phyloP scores from a whole-genome alignment of 495 filamentous ascomycete species.

The Tricharina praecox region DNA sequence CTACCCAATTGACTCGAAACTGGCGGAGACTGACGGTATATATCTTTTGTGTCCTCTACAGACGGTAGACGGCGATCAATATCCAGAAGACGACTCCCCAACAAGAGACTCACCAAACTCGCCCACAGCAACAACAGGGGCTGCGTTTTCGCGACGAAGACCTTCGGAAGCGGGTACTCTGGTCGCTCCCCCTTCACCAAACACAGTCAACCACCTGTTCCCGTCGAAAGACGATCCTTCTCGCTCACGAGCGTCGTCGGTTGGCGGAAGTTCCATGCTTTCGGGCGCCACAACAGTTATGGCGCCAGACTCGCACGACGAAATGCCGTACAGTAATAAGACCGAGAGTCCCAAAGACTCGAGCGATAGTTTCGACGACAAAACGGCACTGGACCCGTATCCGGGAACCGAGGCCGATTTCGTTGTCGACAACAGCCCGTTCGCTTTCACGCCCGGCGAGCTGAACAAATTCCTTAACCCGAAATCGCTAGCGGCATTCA shows the following conservation, averaged over 20 bases:
- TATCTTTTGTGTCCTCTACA: too few relatives aligned
- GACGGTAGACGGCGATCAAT: background rate
- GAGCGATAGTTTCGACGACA: too few relatives aligned
- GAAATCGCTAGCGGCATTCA: constrained; percentile 55
- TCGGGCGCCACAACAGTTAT: constrained; percentile 17
- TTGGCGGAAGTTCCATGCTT: constrained; percentile 19
- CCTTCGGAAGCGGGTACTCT: constrained; percentile 1
- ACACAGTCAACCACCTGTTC: too few relatives aligned
- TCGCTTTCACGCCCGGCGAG: constrained; percentile 53
- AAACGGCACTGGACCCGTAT: too few relatives aligned
- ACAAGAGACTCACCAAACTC: background rate
- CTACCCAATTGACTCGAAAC: too few relatives aligned
- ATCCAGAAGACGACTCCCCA: background rate
- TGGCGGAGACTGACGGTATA: too few relatives aligned
- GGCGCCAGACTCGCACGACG: constrained; percentile 17
- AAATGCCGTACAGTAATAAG: too few relatives aligned
- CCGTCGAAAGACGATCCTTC: background rate
- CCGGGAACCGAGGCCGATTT: constrained; percentile 48
- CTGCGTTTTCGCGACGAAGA: background rate
- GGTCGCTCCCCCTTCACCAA: background rate
- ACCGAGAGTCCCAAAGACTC: too few relatives aligned
- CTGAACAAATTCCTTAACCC: constrained; percentile 60
- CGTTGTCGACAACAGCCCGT: constrained; percentile 46
- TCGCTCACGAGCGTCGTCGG: constrained; percentile 17
- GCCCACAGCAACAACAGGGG: background rate